These are phyloP conservation scores for Pugionium dolabratum DNA, from an alignment of 345 rosid genomes.

Conservation along the genomic window DNA sequence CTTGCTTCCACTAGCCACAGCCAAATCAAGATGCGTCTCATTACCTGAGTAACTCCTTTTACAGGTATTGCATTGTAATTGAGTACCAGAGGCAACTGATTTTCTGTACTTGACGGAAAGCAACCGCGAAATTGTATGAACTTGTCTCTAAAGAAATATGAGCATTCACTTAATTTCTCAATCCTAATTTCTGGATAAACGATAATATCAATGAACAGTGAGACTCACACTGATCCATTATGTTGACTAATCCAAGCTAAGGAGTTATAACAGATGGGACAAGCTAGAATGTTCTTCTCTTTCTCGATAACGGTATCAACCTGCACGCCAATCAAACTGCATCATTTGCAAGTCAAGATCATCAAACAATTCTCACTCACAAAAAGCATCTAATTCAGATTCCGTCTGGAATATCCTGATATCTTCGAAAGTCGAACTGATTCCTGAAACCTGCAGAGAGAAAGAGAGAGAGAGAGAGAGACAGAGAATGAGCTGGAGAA, in stretches of 20 bases:
- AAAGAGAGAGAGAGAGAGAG: too few species aligned
- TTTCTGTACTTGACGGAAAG: conserved; percentile 41
- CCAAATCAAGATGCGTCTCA: conserved; percentile 72
- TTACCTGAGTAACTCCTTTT: conserved; percentile 58
- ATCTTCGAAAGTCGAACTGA: too few species aligned
- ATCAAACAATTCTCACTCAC: neutral
- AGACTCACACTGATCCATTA: conserved; percentile 52
- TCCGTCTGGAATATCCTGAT: too few species aligned
- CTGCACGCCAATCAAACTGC: neutral
- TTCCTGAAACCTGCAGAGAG: too few species aligned
- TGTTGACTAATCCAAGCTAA: conserved; percentile 43
- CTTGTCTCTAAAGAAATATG: neutral
- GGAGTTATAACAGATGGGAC: conserved; percentile 75
- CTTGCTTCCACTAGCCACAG: conserved; percentile 55
- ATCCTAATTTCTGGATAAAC: neutral
- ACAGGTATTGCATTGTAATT: conserved; percentile 62
- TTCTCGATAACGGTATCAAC: conserved; percentile 49
- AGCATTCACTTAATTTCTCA: neutral
- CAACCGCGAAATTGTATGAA: too few species aligned
- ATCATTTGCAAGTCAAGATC: neutral
- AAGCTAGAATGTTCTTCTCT: conserved; percentile 53
- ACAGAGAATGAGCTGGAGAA: neutral
- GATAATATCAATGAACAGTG: conserved; percentile 4
- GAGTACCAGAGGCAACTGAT: conserved; percentile 42
- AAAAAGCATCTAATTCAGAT: neutral